Evolutionary conservation across 345 rosid species (phyloP).

Genomic region (Hypericum androsaemum): DNA sequence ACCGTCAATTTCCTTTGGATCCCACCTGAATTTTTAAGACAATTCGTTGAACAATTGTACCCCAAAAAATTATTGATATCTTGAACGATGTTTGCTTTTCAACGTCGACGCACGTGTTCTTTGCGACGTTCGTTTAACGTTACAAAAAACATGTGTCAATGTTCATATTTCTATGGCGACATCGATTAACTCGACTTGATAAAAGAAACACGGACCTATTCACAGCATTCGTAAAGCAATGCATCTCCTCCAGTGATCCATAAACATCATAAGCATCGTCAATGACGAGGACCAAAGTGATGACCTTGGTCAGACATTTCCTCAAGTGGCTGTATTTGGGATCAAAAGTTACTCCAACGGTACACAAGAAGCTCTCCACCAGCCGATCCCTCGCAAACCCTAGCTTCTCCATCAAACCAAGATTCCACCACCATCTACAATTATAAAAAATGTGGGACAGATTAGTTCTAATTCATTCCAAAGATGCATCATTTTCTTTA

Average conservation of each 20-base stretch:
- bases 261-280: constrained; percentile 50
- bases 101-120: too few relatives aligned
- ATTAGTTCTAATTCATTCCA: too few relatives aligned
- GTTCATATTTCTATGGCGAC: too few relatives aligned
- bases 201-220: constrained; percentile 14
- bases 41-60: too few relatives aligned
- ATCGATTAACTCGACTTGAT: neutral
- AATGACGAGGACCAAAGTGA: constrained; percentile 26
- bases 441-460: too few relatives aligned
- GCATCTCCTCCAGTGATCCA: constrained; percentile 39
- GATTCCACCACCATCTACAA: constrained; percentile 47
- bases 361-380: constrained; percentile 40
- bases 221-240: constrained; percentile 37
- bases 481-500: too few relatives aligned
- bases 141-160: too few relatives aligned
- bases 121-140: too few relatives aligned
- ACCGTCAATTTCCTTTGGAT: constrained; percentile 11
- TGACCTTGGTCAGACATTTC: constrained; percentile 34
- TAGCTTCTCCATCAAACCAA: constrained; percentile 26
- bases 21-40: constrained; percentile 26
- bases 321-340: constrained; percentile 26
- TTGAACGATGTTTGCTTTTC: too few relatives aligned
- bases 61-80: neutral
- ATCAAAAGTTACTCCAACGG: constrained; percentile 31
- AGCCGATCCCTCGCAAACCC: constrained; percentile 37